A percentile compares a stretch with the other conserved stretches of the same genome.
phyloP scores from a whole-genome alignment of 2,329 filamentous ascomycete species.

The Fusarium torreyae region DNA sequence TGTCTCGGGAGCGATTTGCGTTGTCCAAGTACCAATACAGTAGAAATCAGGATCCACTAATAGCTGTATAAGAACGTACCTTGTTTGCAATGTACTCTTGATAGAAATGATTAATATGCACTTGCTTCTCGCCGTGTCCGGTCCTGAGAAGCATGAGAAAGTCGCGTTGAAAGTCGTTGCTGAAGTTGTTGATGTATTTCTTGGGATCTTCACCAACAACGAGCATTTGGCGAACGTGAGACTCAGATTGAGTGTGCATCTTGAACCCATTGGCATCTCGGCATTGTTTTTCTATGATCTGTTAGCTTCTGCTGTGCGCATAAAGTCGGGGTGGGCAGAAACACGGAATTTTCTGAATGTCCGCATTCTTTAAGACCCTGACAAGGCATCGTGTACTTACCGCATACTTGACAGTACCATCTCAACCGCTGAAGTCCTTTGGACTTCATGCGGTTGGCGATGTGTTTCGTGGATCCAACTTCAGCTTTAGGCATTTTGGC shows the following conservation, averaged over 20 bases:
- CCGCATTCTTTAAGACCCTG: not conserved
- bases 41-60: not conserved
- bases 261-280: conserved; percentile 94
- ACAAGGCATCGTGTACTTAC: conserved; percentile 4
- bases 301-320: not conserved
- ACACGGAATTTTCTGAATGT: not conserved
- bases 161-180: conserved; percentile 83
- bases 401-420: conserved; percentile 92
- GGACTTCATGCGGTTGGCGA: conserved; percentile 91
- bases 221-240: conserved; percentile 90
- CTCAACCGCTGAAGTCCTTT: conserved; percentile 84
- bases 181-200: conserved; percentile 87
- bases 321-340: not conserved
- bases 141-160: conserved; percentile 85
- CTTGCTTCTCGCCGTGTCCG: conserved; percentile 89
- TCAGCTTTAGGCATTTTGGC: conserved; percentile 90
- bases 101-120: conserved; percentile 94
- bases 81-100: conserved; percentile 92
- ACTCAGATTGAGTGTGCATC: conserved; percentile 87
- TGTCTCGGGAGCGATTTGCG: no score
- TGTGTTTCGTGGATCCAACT: conserved; percentile 89
- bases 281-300: conserved; percentile 59
- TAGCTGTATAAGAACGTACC: not conserved
- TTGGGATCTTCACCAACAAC: conserved; percentile 89
- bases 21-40: no score